Conservation (phyloP, 2,329 filamentous ascomycete species). For the Fusarium anthophilum region DNA sequence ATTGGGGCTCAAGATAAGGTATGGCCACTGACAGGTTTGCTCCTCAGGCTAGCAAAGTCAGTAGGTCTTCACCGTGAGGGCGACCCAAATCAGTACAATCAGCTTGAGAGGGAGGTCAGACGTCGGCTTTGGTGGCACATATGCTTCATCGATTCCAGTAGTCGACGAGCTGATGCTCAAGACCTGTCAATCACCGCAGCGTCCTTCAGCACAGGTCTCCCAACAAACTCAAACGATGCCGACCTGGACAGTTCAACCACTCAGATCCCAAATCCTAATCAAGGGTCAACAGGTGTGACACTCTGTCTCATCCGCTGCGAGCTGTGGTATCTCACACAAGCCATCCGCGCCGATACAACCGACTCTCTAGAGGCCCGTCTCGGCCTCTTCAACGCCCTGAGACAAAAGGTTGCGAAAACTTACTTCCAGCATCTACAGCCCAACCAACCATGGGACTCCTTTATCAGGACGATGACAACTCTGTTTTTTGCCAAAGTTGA, state of each 20-base stretch:
- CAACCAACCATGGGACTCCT: constrained; percentile 16
- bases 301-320: constrained; percentile 41
- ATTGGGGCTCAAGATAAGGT: constrained; percentile 34
- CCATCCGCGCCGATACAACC: constrained; percentile 8
- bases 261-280: not conserved
- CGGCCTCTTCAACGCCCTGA: constrained; percentile 12
- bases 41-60: constrained; percentile 39
- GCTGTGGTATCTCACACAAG: constrained; percentile 39
- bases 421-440: constrained; percentile 19
- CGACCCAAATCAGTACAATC: not conserved
- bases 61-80: constrained; percentile 28
- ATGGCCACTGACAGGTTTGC: constrained; percentile 38
- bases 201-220: constrained; percentile 53
- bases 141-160: constrained; percentile 42
- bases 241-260: not conserved
- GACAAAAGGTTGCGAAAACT: constrained; percentile 11
- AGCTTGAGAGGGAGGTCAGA: constrained; percentile 31
- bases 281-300: constrained; percentile 12
- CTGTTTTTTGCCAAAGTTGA: constrained; percentile 45
- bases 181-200: constrained; percentile 33
- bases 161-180: constrained; percentile 7
- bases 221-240: constrained; percentile 54
- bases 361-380: constrained; percentile 16
- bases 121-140: constrained; percentile 45
- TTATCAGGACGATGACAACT: constrained; percentile 32